A percentile compares a stretch with the other conserved stretches of the same genome.
Conservation (phyloP, 257 asterid genomes). For the Lycium barbarum region DNA sequence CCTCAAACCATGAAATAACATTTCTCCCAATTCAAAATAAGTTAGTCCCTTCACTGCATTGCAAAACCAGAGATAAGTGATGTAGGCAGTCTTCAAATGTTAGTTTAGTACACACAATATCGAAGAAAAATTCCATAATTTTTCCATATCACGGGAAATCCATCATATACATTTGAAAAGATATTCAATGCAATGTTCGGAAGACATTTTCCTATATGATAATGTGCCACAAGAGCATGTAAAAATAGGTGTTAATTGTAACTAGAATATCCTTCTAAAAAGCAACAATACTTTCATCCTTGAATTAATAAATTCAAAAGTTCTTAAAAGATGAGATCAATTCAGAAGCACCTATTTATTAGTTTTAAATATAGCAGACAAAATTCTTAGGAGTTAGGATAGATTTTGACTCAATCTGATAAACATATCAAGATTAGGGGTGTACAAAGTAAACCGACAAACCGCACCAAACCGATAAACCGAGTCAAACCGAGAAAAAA, state of each 20-base stretch:
- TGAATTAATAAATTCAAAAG: neutral
- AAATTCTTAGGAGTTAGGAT: no score
- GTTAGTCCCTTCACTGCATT: neutral
- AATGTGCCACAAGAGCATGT: neutral
- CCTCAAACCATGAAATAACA: neutral
- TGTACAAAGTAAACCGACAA: no score
- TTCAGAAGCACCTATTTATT: no score
- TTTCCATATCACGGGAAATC: neutral
- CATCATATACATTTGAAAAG: neutral
- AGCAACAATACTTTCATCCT: neutral
- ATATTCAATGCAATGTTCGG: neutral
- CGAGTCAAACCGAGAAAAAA: no score
- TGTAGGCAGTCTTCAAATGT: neutral
- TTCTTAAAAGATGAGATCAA: no score
- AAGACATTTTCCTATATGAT: neutral
- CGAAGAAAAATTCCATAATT: neutral
- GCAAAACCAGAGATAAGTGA: neutral
- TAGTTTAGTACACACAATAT: neutral
- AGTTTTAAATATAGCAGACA: no score
- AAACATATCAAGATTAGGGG: no score
- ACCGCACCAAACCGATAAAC: no score
- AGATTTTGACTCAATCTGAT: no score
- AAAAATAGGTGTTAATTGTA: neutral
- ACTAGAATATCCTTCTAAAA: conserved; percentile 3
- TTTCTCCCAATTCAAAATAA: neutral